Base-by-base conservation (phyloP, 2,329 filamentous ascomycete genomes). In the Bertia moriformis region DNA sequence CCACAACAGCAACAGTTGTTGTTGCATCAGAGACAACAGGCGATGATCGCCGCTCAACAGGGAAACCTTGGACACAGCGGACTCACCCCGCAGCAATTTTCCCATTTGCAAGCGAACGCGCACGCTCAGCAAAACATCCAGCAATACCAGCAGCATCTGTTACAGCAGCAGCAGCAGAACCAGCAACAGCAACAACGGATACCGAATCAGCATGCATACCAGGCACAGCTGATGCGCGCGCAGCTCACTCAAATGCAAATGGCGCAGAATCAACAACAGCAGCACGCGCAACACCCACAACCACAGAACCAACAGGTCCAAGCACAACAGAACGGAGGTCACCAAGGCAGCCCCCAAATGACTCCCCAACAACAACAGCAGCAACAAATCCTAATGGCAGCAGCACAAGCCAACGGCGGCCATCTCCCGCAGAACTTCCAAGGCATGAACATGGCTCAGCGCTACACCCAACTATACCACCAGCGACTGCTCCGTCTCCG, bases 121-220 rank as follows among this genome's bases (percentile, higher is more conserved):
- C 45, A 46, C 29, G 46, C 48, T 3, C 55, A 58, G 36, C 56
- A 57, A 37, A 46, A 49, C 19, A 50, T 55, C 38, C 48, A 54
- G 32, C 46, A 46, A 5, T 45, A 50, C 18, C 41, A 47, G 33
- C 58, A 58, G 39, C 53, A 60, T 43, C 54, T 54, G 20, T 37
- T 45, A 41, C 48, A 46, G 13, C 42, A 39, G 38, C 49, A 45
- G 19, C 45, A 48, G 17, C 54, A 53, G 39, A 46, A 52, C 18
- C 54, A 58, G 38, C 57, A 57, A 38, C 59, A 61, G 24, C 54
- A 52, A 18, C 46, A 48, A 15, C 10, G 17, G 32, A 35, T 35
- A 15, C 12, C 12, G 10, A 35, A 10, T 18, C 32, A 35, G 32
- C 32, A 35, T 10, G 15, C 32, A 7, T 35, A 35, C 15, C 32